Percentiles rank a stretch among this genome's conserved stretches.
phyloP scores from a whole-genome alignment of 805 yeast genomes.

The Ogataea nonfermentans region DNA sequence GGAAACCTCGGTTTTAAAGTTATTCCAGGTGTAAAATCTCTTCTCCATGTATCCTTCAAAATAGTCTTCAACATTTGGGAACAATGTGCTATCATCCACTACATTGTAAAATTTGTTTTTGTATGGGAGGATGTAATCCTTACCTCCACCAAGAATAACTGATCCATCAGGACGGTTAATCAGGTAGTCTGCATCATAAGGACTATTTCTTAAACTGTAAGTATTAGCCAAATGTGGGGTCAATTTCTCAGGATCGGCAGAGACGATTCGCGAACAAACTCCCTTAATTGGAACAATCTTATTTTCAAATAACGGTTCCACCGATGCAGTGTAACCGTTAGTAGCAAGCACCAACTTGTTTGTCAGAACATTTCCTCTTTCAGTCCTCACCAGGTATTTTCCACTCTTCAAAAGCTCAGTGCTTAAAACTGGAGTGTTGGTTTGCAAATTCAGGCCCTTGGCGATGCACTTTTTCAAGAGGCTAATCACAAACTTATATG shows the following conservation, averaged over 20 bases:
- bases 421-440: constrained; percentile 38
- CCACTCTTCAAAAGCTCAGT: constrained; percentile 28
- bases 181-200: constrained; percentile 29
- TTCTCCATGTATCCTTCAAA: constrained; percentile 33
- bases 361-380: constrained; percentile 26
- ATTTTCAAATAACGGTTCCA: constrained; percentile 26
- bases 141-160: constrained; percentile 35
- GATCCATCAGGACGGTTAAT: constrained; percentile 37
- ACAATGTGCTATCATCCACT: constrained; percentile 38
- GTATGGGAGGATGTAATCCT: constrained; percentile 24
- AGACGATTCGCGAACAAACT: constrained; percentile 29
- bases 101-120: constrained; percentile 27
- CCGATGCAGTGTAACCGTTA: constrained; percentile 34
- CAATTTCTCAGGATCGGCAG: constrained; percentile 17
- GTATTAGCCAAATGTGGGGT: constrained; percentile 37
- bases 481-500: constrained; percentile 39
- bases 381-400: constrained; percentile 33
- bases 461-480: constrained; percentile 36
- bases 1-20: constrained; percentile 24
- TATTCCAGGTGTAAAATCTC: constrained; percentile 35
- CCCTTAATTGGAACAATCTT: constrained; percentile 39
- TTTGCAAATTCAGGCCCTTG: constrained; percentile 35
- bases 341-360: constrained; percentile 38
- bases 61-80: constrained; percentile 22
- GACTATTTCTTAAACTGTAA: constrained; percentile 24